Conservation (phyloP, 768 basidiomycete genomes). For the Collybiopsis confluens region DNA sequence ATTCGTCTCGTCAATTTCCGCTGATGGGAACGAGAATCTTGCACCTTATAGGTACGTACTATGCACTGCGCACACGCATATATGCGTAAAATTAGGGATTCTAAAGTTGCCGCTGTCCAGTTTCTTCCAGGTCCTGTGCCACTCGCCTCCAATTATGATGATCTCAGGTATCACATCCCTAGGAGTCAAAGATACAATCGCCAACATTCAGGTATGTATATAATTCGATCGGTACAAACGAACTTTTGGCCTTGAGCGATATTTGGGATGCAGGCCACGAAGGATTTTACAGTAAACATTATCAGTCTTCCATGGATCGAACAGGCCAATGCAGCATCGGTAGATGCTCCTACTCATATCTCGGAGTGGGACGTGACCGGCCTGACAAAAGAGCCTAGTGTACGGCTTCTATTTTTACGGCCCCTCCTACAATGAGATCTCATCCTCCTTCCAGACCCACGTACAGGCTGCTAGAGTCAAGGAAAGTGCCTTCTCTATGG, state of each 20-base stretch:
- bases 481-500: slow-evolving; percentile 62
- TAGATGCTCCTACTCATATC: slow-evolving; percentile 49
- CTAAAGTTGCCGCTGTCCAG: slow-evolving; percentile 23
- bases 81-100: too few species aligned
- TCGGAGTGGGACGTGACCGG: slow-evolving; percentile 64
- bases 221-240: neutral
- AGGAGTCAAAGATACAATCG: slow-evolving; percentile 51
- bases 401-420: slow-evolving; percentile 24
- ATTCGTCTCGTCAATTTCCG: slow-evolving; percentile 60
- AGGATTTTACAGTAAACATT: slow-evolving; percentile 69
- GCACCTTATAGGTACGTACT: slow-evolving; percentile 47
- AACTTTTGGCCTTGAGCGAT: too few species aligned
- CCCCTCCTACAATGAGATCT: too few species aligned
- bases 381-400: slow-evolving; percentile 52
- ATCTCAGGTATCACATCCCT: slow-evolving; percentile 33
- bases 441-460: slow-evolving; percentile 34
- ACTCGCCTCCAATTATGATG: slow-evolving; percentile 63
- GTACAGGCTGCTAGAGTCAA: slow-evolving; percentile 52
- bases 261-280: slow-evolving; percentile 30
- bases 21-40: slow-evolving; percentile 51
- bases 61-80: too few species aligned
- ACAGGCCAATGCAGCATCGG: slow-evolving; percentile 47
- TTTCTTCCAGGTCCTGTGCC: slow-evolving; percentile 45
- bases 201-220: slow-evolving; percentile 44
- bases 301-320: slow-evolving; percentile 69